Conservation (phyloP, 2,329 filamentous ascomycete genomes). For the Colletotrichum sublineola region DNA sequence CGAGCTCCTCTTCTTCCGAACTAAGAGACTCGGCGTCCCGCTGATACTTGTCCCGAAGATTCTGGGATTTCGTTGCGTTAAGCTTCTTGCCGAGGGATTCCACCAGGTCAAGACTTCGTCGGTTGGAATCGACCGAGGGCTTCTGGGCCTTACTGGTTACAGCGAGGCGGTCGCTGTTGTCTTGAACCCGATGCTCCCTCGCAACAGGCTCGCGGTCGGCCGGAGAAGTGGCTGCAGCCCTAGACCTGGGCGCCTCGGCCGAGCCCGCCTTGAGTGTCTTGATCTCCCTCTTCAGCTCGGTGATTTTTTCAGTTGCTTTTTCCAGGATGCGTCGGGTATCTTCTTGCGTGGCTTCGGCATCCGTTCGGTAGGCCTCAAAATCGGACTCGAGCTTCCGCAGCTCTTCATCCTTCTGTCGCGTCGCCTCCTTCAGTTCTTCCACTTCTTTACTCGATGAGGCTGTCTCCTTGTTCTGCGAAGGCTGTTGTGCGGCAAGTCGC, state of each 20-base stretch:
- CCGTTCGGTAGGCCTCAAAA: constrained; percentile 66
- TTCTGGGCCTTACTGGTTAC: constrained; percentile 39
- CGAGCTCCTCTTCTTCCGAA: constrained; percentile 32
- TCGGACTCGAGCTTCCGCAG: constrained; percentile 64
- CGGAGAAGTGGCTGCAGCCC: constrained; percentile 6
- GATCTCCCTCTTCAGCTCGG: constrained; percentile 67
- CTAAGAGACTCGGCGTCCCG: constrained; percentile 46
- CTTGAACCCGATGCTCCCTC: constrained; percentile 17
- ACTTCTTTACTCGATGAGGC: constrained; percentile 23
- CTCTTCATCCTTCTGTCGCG: constrained; percentile 62
- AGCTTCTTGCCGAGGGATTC: constrained; percentile 42
- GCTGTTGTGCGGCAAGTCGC: constrained; percentile 44
- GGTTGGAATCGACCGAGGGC: constrained; percentile 10
- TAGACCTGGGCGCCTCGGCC: constrained; percentile 31
- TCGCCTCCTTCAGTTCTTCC: constrained; percentile 54
- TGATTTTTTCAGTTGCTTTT: constrained; percentile 69
- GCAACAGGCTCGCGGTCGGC: constrained; percentile 25
- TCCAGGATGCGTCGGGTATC: constrained; percentile 69
- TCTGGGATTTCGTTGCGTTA: constrained; percentile 45
- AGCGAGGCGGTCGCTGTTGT: constrained; percentile 20
- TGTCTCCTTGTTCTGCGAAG: constrained; percentile 20
- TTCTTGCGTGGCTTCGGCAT: constrained; percentile 65
- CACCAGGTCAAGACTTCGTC: constrained; percentile 48
- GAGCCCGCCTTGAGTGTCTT: constrained; percentile 56
- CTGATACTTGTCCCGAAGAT: constrained; percentile 53